Percentiles rank a stretch among this genome's conserved stretches.
phyloP scores from a whole-genome alignment of 306 rosid genomes.

The Canavalia gladiata region DNA sequence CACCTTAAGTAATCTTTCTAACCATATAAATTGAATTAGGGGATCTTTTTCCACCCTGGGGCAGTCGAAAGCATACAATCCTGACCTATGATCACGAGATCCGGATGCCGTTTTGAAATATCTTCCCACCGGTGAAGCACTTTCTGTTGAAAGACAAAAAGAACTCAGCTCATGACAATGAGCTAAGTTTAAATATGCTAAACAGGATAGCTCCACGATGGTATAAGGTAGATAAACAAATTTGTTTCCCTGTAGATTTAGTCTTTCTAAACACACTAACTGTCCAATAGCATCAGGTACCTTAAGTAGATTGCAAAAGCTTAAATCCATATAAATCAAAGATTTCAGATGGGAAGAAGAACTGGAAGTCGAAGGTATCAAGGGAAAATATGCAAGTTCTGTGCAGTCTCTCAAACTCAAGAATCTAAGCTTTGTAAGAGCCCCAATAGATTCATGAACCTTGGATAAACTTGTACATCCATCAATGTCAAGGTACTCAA shows the following conservation, averaged over 20 bases:
- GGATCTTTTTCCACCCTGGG: neutral
- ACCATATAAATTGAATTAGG: neutral
- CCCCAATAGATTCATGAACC: constrained; percentile 3
- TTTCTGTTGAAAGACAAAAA: neutral
- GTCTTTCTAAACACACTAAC: constrained; percentile 21
- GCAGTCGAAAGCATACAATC: constrained; percentile 17
- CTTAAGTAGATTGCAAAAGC: constrained; percentile 28
- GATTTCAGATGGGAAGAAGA: neutral
- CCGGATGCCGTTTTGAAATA: neutral
- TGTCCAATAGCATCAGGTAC: constrained; percentile 30
- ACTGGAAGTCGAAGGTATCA: neutral
- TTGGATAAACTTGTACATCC: neutral
- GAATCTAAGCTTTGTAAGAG: constrained; percentile 8
- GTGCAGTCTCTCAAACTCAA: constrained; percentile 43
- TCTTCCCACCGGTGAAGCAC: neutral
- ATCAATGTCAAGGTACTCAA: constrained; percentile 38
- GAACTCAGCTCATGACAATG: neutral
- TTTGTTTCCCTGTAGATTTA: constrained; percentile 32
- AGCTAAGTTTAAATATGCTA: constrained; percentile 36
- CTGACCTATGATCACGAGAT: constrained; percentile 27
- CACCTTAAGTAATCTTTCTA: neutral
- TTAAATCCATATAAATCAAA: constrained; percentile 28
- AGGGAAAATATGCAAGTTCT: constrained; percentile 8
- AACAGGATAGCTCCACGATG: neutral
- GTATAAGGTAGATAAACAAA: neutral